Base-by-base conservation (phyloP, 2,329 filamentous ascomycete species). In the Pseudogymnoascus sp. region DNA sequence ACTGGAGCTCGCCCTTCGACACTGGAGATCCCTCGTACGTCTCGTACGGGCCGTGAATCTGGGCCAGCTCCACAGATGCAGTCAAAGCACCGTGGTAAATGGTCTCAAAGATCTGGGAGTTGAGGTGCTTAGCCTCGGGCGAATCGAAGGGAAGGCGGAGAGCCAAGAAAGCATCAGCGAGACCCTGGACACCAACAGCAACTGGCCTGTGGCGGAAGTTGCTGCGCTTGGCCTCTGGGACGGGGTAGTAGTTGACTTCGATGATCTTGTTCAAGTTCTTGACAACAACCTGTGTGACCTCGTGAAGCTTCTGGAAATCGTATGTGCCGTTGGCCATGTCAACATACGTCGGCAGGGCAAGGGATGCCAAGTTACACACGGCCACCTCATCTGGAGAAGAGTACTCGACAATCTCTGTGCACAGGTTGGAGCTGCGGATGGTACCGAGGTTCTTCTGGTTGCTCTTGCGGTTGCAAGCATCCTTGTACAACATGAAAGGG, bases 361-460 rank as follows among this genome's bases (percentile, higher is more conserved):
- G 82, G 4, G 95, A 99, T 38, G 95, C 95, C 77, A 99, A 80
- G 81, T 99, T 99, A 84, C 95, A 99, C 64, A 98, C 95, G 70
- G 95, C 95, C 60, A 99, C 95, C 84, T 99, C 95, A 77, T 99
- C 95, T 37, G 95, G 93, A 37, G 95, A 91, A 68, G 84, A 96
- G 82, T 97, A 99, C 81, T 99, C 95, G 68, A 99, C 85, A 71
- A 99, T 99, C 79, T 99, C 95, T 60, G 93, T 98, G 87, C 95
- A 99, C 59, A 99, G 84, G 78, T 99, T 99, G 73, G 95, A 99
- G 83, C 91, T 97, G 78, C 92, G 92, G 72, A 99, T 99, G 66
- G 93, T 97, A 69, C 95, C 95, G 33, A 99, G 84, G 79, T 99
- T 99, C 89, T 99, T 98, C 82, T 99, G 95, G 85, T 99, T 99